Percentiles rank a stretch among this genome's conserved stretches.
These are phyloP conservation scores for Candida palmyrensis DNA, from an alignment of 805 yeast genomes.

Conservation along the genomic window DNA sequence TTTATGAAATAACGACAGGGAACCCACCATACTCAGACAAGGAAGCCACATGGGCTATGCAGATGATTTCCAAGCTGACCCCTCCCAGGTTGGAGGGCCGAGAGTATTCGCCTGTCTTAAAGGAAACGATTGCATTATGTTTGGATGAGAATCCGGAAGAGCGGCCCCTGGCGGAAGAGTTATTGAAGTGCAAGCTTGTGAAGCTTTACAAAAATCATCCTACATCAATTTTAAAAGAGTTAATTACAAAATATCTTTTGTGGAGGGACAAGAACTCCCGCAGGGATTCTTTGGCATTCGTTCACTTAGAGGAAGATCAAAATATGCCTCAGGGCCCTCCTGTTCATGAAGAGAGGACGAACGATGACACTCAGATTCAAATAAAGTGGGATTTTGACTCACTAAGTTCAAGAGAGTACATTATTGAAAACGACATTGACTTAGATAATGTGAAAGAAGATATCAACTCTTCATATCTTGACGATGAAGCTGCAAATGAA, in stretches of 20 bases:
- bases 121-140: slow-evolving; percentile 87
- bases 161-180: slow-evolving; percentile 81
- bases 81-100: slow-evolving; percentile 95
- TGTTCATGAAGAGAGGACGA: too few relatives aligned
- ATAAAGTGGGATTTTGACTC: slow-evolving; percentile 92
- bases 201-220: slow-evolving; percentile 55
- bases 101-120: slow-evolving; percentile 67
- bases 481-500: slow-evolving; percentile 7
- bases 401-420: slow-evolving; percentile 65
- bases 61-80: slow-evolving; percentile 82
- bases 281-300: slow-evolving; percentile 36
- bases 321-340: too few relatives aligned
- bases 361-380: slow-evolving; percentile 23
- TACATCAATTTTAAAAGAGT: slow-evolving; percentile 60
- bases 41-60: slow-evolving; percentile 93
- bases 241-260: slow-evolving; percentile 64
- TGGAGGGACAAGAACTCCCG: slow-evolving; percentile 69
- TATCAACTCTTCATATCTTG: slow-evolving; percentile 12
- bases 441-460: slow-evolving; percentile 26
- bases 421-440: slow-evolving; percentile 64
- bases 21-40: slow-evolving; percentile 96
- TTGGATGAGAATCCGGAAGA: slow-evolving; percentile 91
- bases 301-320: slow-evolving; percentile 19
- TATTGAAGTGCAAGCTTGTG: slow-evolving; percentile 70
- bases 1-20: slow-evolving; percentile 93